Conservation (phyloP, 257 asterid genomes). For the Ophiorrhiza pumila region DNA sequence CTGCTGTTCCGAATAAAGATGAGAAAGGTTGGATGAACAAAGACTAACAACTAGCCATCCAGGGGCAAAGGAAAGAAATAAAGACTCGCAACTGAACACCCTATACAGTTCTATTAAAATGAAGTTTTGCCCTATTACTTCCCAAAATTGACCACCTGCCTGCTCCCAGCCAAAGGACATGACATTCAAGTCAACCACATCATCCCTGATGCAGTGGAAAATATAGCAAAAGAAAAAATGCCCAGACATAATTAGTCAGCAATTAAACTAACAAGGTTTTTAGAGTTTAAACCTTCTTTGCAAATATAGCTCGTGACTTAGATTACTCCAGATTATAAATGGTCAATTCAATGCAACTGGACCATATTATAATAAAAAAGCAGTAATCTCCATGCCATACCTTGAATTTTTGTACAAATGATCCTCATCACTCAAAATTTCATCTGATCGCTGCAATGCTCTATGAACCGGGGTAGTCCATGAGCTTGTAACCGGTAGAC, state of each 20-base stretch:
- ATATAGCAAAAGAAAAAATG: not conserved
- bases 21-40: not conserved
- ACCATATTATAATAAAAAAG: not conserved
- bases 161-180: not conserved
- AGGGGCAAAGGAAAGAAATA: not conserved
- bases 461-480: slow-evolving; percentile 56
- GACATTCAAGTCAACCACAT: not conserved
- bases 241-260: not conserved
- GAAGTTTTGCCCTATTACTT: not conserved
- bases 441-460: slow-evolving; percentile 51
- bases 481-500: slow-evolving; percentile 64
- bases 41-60: not conserved
- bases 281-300: not conserved
- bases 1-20: not conserved
- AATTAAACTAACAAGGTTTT: no score
- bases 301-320: not conserved
- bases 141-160: not conserved
- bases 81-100: not conserved
- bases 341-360: not conserved
- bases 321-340: not conserved
- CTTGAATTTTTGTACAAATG: slow-evolving; percentile 56
- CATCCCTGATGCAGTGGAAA: not conserved
- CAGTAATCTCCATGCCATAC: slow-evolving; percentile 1
- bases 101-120: not conserved
- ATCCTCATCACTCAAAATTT: slow-evolving; percentile 74